Conservation (phyloP, 495 filamentous ascomycete genomes). For the Astrothelium subdiscretum region DNA sequence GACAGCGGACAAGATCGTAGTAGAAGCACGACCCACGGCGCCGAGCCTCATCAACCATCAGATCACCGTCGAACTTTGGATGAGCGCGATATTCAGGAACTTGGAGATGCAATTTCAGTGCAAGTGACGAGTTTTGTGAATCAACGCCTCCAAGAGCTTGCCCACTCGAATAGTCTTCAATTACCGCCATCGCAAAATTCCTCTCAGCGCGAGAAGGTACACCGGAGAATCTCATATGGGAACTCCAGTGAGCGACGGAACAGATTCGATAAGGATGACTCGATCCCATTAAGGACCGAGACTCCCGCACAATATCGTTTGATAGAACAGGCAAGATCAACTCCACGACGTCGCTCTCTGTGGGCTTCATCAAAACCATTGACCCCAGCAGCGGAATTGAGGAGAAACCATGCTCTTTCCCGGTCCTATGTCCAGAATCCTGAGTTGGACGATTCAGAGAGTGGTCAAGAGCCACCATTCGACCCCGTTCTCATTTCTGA, state of each 20-base stretch:
- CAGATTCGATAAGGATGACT: not conserved
- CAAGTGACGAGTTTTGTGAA: slow-evolving; percentile 7
- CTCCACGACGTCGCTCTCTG: not conserved
- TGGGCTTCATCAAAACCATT: not conserved
- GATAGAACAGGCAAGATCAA: not conserved
- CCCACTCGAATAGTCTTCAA: not conserved
- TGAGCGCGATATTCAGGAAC: slow-evolving; percentile 1
- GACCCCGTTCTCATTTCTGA: not conserved
- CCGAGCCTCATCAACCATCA: not conserved
- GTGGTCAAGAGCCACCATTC: not conserved
- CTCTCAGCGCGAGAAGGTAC: not conserved
- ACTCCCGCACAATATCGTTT: not conserved
- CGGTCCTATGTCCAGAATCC: not conserved
- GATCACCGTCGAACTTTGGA: not conserved
- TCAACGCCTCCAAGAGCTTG: not conserved
- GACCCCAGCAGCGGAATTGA: not conserved
- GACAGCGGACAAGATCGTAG: not conserved
- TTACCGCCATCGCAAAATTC: not conserved
- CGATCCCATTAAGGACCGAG: not conserved
- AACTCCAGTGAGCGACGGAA: not conserved
- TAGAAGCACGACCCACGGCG: not conserved
- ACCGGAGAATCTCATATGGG: too few species aligned
- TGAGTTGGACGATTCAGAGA: not conserved
- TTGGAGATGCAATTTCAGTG: slow-evolving; percentile 1
- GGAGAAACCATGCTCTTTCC: not conserved